A percentile compares a stretch with the other conserved stretches of the same genome.
phyloP scores from a whole-genome alignment of 192 early-diverging fungal species.

The Endogone sp. region DNA sequence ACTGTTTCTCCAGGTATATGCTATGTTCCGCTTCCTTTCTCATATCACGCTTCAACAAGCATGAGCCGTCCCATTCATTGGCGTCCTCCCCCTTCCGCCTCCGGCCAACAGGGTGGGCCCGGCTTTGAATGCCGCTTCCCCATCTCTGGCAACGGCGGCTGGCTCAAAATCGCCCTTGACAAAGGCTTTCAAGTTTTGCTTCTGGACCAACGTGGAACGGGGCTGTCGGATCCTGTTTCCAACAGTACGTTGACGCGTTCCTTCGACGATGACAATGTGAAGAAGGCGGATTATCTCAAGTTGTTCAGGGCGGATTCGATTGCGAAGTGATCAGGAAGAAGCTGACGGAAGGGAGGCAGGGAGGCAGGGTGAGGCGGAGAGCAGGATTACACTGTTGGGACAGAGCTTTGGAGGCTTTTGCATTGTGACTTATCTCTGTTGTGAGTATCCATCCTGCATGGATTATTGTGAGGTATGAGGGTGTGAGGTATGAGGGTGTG shows the following conservation, averaged over 20 bases:
- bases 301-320: conserved; percentile 68
- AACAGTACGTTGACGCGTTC: conserved; percentile 36
- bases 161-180: conserved; percentile 47
- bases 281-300: conserved; percentile 56
- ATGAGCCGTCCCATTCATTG: no score
- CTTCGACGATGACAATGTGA: conserved; percentile 40
- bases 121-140: conserved; percentile 50
- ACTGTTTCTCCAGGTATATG: conserved; percentile 48
- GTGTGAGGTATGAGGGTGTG: no score
- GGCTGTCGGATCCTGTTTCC: conserved; percentile 54
- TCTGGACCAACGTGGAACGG: conserved; percentile 68
- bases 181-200: conserved; percentile 65
- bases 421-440: conserved; percentile 63
- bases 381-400: conserved; percentile 51
- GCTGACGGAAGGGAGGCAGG: conserved; percentile 35
- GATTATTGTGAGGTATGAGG: no score
- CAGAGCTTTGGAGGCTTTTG: conserved; percentile 74
- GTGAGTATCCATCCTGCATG: no score
- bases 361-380: conserved; percentile 34
- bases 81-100: not conserved
- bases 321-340: conserved; percentile 58
- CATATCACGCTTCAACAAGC: no score
- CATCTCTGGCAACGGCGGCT: conserved; percentile 38
- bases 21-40: not conserved
- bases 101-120: conserved; percentile 45